Conservation (phyloP, 768 basidiomycete species). For the Naganishia friedmannii region DNA sequence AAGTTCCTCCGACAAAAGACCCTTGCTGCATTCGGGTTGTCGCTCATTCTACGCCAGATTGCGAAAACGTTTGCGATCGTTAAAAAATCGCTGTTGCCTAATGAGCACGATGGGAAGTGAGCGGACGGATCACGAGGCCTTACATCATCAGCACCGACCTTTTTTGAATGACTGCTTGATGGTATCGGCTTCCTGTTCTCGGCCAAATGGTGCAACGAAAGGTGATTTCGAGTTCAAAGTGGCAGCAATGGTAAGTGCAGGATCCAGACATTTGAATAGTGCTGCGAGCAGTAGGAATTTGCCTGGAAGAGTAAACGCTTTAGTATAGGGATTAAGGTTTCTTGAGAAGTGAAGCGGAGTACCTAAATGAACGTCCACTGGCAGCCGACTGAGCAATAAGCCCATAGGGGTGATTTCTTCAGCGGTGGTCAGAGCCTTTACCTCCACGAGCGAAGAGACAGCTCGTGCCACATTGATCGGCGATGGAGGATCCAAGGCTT, state of each 20-base stretch:
- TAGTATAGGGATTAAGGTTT: neutral
- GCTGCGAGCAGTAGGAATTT: slow-evolving; percentile 85
- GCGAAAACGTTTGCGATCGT: slow-evolving; percentile 87
- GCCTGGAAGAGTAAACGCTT: slow-evolving; percentile 23
- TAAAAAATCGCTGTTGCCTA: slow-evolving; percentile 91
- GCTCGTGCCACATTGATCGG: slow-evolving; percentile 84
- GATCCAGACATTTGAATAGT: slow-evolving; percentile 84
- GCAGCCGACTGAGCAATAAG: slow-evolving; percentile 79
- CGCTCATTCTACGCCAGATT: slow-evolving; percentile 71
- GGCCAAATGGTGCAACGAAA: slow-evolving; percentile 81
- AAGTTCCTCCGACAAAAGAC: slow-evolving; percentile 78
- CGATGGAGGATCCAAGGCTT: slow-evolving; percentile 83
- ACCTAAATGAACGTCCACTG: slow-evolving; percentile 91
- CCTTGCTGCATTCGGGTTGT: slow-evolving; percentile 61
- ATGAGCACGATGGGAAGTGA: neutral
- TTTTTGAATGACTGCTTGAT: slow-evolving; percentile 75
- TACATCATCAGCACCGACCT: slow-evolving; percentile 56
- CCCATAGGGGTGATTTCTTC: slow-evolving; percentile 97
- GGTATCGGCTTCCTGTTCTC: slow-evolving; percentile 78
- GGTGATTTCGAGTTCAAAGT: slow-evolving; percentile 89
- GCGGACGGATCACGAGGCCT: neutral
- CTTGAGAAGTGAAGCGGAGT: neutral
- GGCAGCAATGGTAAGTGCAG: slow-evolving; percentile 93
- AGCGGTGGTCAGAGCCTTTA: slow-evolving; percentile 73
- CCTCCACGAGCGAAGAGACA: slow-evolving; percentile 85